These are phyloP conservation scores for Haematococcus lacustris DNA, from an alignment of 139 green algal genomes.

Conservation along the genomic window DNA sequence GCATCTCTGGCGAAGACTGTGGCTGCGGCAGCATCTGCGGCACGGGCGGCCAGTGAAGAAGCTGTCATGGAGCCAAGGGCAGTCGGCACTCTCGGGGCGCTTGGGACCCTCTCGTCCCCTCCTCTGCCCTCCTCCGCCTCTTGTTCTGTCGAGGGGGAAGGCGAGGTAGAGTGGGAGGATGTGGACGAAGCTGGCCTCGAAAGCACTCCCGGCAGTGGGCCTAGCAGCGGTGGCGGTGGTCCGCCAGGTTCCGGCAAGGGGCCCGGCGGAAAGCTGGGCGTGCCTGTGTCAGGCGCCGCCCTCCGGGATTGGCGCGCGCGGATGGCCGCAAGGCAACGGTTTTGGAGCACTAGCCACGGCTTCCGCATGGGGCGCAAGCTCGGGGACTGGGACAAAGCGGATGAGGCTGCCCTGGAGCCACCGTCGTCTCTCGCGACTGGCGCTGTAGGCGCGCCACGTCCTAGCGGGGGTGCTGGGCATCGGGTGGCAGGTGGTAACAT, in stretches of 20 bases:
- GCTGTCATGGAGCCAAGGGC: too few relatives aligned
- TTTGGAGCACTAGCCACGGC: constrained; percentile 75
- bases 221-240: background rate
- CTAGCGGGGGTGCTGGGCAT: too few relatives aligned
- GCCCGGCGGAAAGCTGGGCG: background rate
- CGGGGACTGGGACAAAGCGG: constrained; percentile 55
- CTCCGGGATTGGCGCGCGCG: constrained; percentile 65
- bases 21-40: too few relatives aligned
- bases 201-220: background rate
- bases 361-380: constrained; percentile 85
- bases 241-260: background rate
- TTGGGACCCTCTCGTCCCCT: too few relatives aligned
- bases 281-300: background rate
- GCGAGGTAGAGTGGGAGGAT: constrained; percentile 47
- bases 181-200: constrained; percentile 25
- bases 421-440: too few relatives aligned
- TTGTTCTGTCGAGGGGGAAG: background rate
- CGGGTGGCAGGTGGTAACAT: too few relatives aligned
- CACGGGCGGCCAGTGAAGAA: too few relatives aligned
- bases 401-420: constrained; percentile 26
- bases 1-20: too few relatives aligned
- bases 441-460: too few relatives aligned
- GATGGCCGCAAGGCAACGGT: constrained; percentile 57
- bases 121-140: too few relatives aligned
- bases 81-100: too few relatives aligned